phyloP scores from a whole-genome alignment of 225 moss, liverwort and hornwort genomes.

The Sphagnum tenellum region DNA sequence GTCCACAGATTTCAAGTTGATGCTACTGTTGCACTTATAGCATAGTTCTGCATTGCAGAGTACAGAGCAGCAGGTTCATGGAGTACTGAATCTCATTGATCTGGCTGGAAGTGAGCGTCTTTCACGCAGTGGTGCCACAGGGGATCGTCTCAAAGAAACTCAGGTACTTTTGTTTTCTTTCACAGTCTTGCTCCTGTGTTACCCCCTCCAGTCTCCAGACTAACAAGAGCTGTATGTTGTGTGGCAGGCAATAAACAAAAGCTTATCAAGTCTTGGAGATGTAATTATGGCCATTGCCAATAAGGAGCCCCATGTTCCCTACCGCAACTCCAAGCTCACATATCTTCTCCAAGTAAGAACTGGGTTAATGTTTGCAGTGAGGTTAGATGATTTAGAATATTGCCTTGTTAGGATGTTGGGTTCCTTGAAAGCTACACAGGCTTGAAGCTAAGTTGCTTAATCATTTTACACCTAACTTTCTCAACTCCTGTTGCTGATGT shows the following conservation, averaged over 20 bases:
- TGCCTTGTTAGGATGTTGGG: no score
- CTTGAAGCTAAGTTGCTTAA: no score
- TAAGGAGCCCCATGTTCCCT: conserved; percentile 89
- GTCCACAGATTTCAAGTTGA: no score
- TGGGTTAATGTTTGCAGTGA: no score
- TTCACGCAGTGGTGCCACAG: conserved; percentile 87
- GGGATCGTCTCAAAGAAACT: conserved; percentile 94
- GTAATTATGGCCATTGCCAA: conserved; percentile 93
- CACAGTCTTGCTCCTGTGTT: no score
- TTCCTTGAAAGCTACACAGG: no score
- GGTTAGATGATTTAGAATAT: no score
- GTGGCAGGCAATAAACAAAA: conserved; percentile 91
- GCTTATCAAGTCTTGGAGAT: conserved; percentile 90
- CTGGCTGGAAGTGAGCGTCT: conserved; percentile 97
- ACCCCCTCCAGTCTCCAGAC: no score
- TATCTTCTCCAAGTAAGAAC: conserved; percentile 83
- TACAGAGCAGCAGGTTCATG: conserved; percentile 89
- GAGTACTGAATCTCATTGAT: conserved; percentile 95
- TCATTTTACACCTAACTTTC: no score
- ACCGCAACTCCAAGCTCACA: conserved; percentile 91
- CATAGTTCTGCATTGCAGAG: conserved; percentile 17
- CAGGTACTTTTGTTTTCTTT: conserved; percentile 35
- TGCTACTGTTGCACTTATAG: no score
- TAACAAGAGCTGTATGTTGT: neutral
- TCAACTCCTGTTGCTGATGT: no score